Conservation (phyloP, 139 green algal genomes). For the Tetratostichococcus sp. region DNA sequence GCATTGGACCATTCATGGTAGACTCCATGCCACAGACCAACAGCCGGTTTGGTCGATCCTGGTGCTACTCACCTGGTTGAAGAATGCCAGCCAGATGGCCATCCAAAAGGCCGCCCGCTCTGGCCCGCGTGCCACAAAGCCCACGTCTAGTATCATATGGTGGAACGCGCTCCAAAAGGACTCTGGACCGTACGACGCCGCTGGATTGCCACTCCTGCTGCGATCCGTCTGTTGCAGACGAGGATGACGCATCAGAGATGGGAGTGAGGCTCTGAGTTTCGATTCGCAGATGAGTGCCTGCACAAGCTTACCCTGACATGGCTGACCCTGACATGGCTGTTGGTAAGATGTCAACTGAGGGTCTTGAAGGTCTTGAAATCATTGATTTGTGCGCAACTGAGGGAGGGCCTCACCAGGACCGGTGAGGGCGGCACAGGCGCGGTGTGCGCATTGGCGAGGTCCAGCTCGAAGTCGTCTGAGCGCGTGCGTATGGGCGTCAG, state of each 20-base stretch:
- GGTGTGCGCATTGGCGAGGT: background rate
- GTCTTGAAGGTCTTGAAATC: too few species aligned
- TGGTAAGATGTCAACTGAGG: too few species aligned
- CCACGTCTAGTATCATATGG: slow-evolving; percentile 53
- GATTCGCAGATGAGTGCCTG: too few species aligned
- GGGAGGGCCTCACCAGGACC: background rate
- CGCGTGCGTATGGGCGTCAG: slow-evolving; percentile 18
- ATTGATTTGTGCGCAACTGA: too few species aligned
- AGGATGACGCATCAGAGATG: too few species aligned
- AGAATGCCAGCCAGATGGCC: slow-evolving; percentile 62
- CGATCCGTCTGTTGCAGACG: slow-evolving; percentile 30
- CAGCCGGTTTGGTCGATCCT: too few species aligned
- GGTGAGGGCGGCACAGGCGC: background rate
- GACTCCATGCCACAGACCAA: too few species aligned
- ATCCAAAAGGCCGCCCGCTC: slow-evolving; percentile 56
- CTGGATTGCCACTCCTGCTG: background rate
- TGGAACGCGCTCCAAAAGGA: slow-evolving; percentile 38
- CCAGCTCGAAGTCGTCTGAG: background rate
- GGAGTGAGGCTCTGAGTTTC: too few species aligned
- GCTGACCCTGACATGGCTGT: too few species aligned
- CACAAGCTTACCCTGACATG: too few species aligned
- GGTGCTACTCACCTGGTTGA: slow-evolving; percentile 40
- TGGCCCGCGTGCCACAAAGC: slow-evolving; percentile 39
- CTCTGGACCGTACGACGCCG: background rate
- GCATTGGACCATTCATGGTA: too few species aligned